Evolutionary conservation across 2,329 filamentous ascomycete genomes (phyloP), one percentile per base, ranked within the genome.

Genomic region (Onygena corvina): DNA sequence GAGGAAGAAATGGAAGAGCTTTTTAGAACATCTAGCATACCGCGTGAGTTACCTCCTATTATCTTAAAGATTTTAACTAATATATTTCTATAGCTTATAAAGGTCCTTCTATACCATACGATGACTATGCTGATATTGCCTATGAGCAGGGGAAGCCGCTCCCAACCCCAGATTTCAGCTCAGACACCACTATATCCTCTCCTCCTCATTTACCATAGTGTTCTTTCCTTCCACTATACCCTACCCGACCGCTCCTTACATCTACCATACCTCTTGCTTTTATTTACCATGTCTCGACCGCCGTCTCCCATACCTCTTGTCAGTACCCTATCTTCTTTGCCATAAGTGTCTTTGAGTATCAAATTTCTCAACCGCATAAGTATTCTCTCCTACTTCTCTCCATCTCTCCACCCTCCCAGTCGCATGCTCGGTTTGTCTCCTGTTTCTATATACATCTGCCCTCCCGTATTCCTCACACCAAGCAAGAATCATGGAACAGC

Each of bases 101-200:
- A 38, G 35, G 35, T 23, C 35, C 35, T 38, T 38, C 35, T 12
- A 38, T 38, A 38, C 35, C 35, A 38, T 38, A 38, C 35, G 35
- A 38, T 38, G 35, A 38, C 35, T 20, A 20, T 11, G 35, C 35
- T 38, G 35, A 38, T 38, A 23, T 38, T 38, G 35, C 35, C 35
- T 38, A 38, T 38, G 35, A 23, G 35, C 35, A 38, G 35, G 35
- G 35, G 35, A 38, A 38, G 18, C 35, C 35, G 11, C 35, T 38
- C 18, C 18, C 35, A 38, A 38, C 35, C 35, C 35, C 35, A 23
- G 35, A 38, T 38, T 23, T 23, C 8, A 38, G 35, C 35, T 16
- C 33, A 18, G 27, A 29, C 11, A 29, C 27, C 27, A 29, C 27
- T 29, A 29, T 29, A 29, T 29, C 27, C 27, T 29, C 4, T 29